phyloP scores from a whole-genome alignment of 2,329 filamentous ascomycete genomes.

The Penicillium sp. region DNA sequence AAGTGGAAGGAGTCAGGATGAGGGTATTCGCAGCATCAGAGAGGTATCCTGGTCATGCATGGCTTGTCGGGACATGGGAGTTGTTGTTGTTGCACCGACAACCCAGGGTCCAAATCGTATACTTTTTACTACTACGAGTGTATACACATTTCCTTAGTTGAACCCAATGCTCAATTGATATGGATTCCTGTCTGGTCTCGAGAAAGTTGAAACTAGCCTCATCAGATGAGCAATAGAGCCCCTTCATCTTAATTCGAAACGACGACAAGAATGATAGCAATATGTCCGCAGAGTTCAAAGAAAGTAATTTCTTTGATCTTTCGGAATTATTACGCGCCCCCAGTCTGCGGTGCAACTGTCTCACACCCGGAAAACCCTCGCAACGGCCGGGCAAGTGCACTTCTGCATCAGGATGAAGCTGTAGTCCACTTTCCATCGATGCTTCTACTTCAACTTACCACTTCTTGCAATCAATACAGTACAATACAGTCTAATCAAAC shows the following conservation, averaged over 20 bases:
- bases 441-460: neutral
- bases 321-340: constrained; percentile 1
- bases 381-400: constrained; percentile 1
- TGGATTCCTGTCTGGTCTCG: neutral
- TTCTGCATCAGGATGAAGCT: neutral
- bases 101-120: constrained; percentile 13
- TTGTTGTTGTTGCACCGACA: constrained; percentile 18
- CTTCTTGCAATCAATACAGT: neutral
- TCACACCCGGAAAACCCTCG: constrained; percentile 9
- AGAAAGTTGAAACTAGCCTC: neutral
- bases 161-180: neutral
- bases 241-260: neutral
- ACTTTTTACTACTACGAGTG: neutral
- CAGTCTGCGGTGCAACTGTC: constrained; percentile 16
- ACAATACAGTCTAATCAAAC: neutral
- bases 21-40: neutral
- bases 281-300: neutral
- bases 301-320: neutral
- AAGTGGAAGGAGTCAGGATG: neutral
- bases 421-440: neutral
- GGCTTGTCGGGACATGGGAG: neutral
- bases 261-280: neutral
- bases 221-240: neutral
- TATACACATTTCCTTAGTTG: neutral
- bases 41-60: neutral